Evolutionary conservation across 108 stramenopile species (phyloP).

Genomic region (Fragilariopsis cylindrus): DNA sequence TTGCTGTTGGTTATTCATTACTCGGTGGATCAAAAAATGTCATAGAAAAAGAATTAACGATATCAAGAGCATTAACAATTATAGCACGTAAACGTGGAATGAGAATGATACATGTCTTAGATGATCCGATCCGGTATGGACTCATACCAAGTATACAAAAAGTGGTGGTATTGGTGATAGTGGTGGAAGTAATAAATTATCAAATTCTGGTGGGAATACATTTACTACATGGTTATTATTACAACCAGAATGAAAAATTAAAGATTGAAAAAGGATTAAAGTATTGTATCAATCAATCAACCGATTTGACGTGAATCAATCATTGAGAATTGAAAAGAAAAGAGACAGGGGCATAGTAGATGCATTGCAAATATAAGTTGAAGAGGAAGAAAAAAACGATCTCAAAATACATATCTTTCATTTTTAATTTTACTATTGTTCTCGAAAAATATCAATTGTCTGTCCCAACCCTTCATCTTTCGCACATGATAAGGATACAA

Average conservation of each 20-base stretch:
- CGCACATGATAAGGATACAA: slow-evolving; percentile 37
- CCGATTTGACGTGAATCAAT: no score
- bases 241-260: not conserved
- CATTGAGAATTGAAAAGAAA: no score
- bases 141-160: not conserved
- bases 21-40: slow-evolving; percentile 44
- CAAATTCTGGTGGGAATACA: not conserved
- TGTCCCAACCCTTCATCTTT: slow-evolving; percentile 47
- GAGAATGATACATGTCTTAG: slow-evolving; percentile 39
- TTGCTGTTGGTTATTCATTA: slow-evolving; percentile 47
- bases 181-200: no score
- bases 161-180: no score
- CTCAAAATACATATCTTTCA: not conserved
- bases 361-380: not conserved
- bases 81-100: slow-evolving; percentile 40
- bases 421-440: slow-evolving; percentile 2
- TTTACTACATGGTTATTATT: slow-evolving; percentile 2
- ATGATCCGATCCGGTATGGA: slow-evolving; percentile 40
- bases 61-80: slow-evolving; percentile 30
- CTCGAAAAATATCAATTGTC: slow-evolving; percentile 39
- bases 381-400: not conserved
- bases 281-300: not conserved
- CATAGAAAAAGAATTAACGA: slow-evolving; percentile 42
- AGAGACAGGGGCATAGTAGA: no score
- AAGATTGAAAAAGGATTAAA: not conserved